Evolutionary conservation across 225 moss, liverwort and hornwort genomes (phyloP), one percentile per base, ranked within the genome.

Genomic region (Marchantia polymorpha): DNA sequence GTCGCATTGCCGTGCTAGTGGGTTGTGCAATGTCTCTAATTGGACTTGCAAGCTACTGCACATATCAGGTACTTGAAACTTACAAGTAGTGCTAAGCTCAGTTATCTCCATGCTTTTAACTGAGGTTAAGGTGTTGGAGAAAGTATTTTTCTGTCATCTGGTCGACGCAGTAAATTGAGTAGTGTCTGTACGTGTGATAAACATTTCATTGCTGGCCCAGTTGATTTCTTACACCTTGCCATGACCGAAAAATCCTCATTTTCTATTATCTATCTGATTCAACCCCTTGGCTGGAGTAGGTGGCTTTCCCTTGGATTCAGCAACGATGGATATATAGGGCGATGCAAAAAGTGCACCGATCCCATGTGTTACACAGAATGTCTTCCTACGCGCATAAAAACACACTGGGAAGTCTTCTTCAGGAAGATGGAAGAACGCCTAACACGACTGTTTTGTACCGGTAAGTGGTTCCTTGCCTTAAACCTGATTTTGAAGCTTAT

Each of bases 251-350:
- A 58, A 17, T 16, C 16, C 9, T 15, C 13, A 5, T 58, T 15
- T 5, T 58, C 58, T 15, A 16, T 58, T 12, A 58, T 6, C 58
- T 58, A 15, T 5, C 58, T 58, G 6, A 20, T 58, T 58, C 5
- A 5, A 29, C 25, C 27, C 8, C 59, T n/a, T 49, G 2, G 63
- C 10, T 61, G 48, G 56, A 16, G 15, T 85, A 93, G 93, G 88
- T 99, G 64, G 26, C 83, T 74, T 91, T 89, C 49, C 99, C 99
- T 10, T 99, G 95, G 99, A 89, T 99, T 82, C 99, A 95, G 70
- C 88, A 92, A 59, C 83, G 87, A 52, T 87, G 88, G 74, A 88
- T 93, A 17, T 15, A 82, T 14, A 92, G 88, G 81, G 96, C 96
- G 7, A 87, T 73, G 75, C 83, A 79, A 52, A 86, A 85, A 15